Percentiles rank a stretch among this genome's conserved stretches.
phyloP scores from a whole-genome alignment of 129 eudicot genomes.

The Sambucus nigra region DNA sequence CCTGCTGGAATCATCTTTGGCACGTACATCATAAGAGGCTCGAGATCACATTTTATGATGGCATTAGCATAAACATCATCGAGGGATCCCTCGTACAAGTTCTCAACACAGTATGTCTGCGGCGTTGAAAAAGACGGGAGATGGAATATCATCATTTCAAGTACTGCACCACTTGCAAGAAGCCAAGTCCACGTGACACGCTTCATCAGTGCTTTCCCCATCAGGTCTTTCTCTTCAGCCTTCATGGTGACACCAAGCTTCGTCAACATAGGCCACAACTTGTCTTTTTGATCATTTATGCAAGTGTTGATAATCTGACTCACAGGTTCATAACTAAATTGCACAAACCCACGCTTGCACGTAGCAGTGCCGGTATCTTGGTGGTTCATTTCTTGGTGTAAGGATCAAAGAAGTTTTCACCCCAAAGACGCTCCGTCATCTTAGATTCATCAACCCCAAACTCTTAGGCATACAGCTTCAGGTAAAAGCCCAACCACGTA shows the following conservation, averaged over 20 bases:
- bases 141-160: slow-evolving; percentile 71
- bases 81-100: slow-evolving; percentile 61
- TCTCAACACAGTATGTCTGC: slow-evolving; percentile 70
- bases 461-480: slow-evolving; percentile 61
- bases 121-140: slow-evolving; percentile 62
- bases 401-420: too few relatives aligned
- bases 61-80: too few relatives aligned
- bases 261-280: too few relatives aligned
- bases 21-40: slow-evolving; percentile 63
- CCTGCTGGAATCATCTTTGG: slow-evolving; percentile 75
- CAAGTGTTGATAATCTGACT: slow-evolving; percentile 55
- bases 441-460: slow-evolving; percentile 62
- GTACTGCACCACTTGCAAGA: slow-evolving; percentile 55
- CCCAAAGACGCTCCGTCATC: too few relatives aligned
- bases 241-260: slow-evolving; percentile 58
- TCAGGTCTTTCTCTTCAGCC: slow-evolving; percentile 50
- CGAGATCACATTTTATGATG: slow-evolving; percentile 74
- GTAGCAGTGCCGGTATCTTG: slow-evolving; percentile 44
- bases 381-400: slow-evolving; percentile 58
- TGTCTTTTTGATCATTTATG: slow-evolving; percentile 63
- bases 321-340: slow-evolving; percentile 71
- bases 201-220: slow-evolving; percentile 65
- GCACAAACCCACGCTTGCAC: slow-evolving; percentile 72
- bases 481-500: slow-evolving; percentile 68
- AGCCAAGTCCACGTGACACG: slow-evolving; percentile 73